Evolutionary conservation across 805 yeast genomes (phyloP).

Genomic region (Hanseniaspora nectarophila): DNA sequence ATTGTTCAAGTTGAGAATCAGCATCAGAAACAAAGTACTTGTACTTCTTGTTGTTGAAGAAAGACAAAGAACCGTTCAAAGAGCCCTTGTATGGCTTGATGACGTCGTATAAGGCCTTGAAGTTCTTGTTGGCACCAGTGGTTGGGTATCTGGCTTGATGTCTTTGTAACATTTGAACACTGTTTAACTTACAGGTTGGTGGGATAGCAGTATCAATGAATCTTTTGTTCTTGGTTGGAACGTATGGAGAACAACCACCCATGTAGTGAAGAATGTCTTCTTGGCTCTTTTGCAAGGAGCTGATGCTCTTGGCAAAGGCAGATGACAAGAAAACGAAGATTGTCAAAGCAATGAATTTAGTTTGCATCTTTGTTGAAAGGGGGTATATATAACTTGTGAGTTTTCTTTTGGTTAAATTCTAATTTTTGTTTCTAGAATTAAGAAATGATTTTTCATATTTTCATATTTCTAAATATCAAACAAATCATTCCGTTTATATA

Average conservation of each 20-base stretch:
- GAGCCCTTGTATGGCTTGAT: constrained; percentile 23
- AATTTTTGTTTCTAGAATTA: background rate
- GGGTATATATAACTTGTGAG: background rate
- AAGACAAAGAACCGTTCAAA: constrained; percentile 33
- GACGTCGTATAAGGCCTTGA: constrained; percentile 22
- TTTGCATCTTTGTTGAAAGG: background rate
- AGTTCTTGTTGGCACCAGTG: constrained; percentile 29
- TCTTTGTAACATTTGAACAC: constrained; percentile 58
- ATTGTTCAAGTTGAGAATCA: constrained; percentile 34
- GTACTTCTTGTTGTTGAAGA: constrained; percentile 35
- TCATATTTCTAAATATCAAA: too few relatives aligned
- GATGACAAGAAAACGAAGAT: background rate
- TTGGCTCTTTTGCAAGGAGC: constrained; percentile 15
- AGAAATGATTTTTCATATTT: background rate
- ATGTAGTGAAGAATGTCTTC: constrained; percentile 35
- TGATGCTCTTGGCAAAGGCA: background rate
- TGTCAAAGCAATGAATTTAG: background rate
- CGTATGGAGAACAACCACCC: constrained; percentile 48
- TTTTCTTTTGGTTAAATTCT: background rate
- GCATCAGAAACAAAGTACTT: constrained; percentile 35
- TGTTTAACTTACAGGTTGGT: constrained; percentile 42
- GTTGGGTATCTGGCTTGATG: constrained; percentile 75
- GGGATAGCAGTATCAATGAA: constrained; percentile 43
- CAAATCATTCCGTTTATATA: too few relatives aligned
- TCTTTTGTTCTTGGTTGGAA: constrained; percentile 36